These are phyloP conservation scores for Heliamphora pulchella DNA, from an alignment of 179 eudicot genomes.

Conservation along the genomic window DNA sequence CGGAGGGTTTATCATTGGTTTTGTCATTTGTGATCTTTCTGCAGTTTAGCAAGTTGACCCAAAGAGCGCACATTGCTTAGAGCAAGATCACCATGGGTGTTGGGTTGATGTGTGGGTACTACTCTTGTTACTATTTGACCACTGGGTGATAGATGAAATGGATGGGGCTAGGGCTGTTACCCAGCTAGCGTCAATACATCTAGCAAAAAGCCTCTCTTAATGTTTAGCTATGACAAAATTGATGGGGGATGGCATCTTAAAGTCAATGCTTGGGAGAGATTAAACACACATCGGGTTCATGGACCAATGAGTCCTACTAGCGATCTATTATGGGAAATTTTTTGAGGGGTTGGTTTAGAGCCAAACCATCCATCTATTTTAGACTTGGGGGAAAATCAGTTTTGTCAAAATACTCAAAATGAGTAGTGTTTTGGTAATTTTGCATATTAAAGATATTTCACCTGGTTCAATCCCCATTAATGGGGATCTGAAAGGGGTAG, in stretches of 20 bases:
- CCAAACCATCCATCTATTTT: too few relatives aligned
- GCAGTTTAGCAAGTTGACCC: neutral
- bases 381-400: neutral
- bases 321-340: neutral
- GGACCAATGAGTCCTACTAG: neutral
- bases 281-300: neutral
- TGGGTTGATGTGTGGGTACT: neutral
- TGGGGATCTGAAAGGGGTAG: too few relatives aligned
- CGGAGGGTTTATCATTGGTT: neutral
- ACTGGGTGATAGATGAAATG: neutral
- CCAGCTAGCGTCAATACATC: neutral
- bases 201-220: neutral
- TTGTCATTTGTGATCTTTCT: neutral
- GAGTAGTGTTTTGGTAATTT: too few relatives aligned
- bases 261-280: neutral
- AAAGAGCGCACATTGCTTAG: neutral
- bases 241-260: neutral
- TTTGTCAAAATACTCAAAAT: too few relatives aligned
- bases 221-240: neutral
- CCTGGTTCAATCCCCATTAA: too few relatives aligned
- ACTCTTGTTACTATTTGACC: neutral
- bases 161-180: neutral
- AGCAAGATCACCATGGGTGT: neutral
- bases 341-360: neutral
- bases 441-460: too few relatives aligned